Base-by-base conservation (phyloP, 1,284 basidiomycete genomes). In the Vanrija sp. region DNA sequence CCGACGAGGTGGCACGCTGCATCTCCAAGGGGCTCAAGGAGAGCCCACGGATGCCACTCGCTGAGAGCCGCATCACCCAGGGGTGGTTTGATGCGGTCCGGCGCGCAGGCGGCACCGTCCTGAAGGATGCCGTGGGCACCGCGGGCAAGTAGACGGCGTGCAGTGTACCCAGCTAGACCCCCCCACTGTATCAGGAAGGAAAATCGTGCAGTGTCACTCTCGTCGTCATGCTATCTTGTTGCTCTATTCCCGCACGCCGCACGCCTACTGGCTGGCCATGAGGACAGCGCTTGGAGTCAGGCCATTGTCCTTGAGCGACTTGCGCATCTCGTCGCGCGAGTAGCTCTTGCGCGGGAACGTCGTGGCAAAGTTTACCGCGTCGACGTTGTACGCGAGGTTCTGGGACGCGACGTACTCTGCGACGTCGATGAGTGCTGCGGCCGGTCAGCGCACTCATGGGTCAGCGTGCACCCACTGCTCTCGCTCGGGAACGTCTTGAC, bases 371-470 rank as follows among this genome's bases (percentile, higher is more conserved):
- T 80, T 82, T 38, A 93, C 84, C 0, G 85, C 86, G 45, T 91
- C 86, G 7, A 86, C 87, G 60, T 86, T 83, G 40, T 89, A 83
- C 3, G 77, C 71, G 26, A 87, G 73, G 40, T 82, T 82, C 75
- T 95, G 89, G 1, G 81, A 82, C 9, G 88, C 89, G 34, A 95
- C 76, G 72, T 81, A 93, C 73, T 92, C 89, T n/a, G 89, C 90
- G 0, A 94, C 89, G 63, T 88, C 86, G 6, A 83, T 80, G 46
- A 96, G 78, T 3, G 88, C 89, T 91, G 62, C 3, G 21, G 21
- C 2, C 38, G 18, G 26, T 9, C 6, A 16, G 19, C 38, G 12
- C 18, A 43, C 14, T 42, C 23, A 26, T 28, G 5, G 21, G 21
- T 5, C 6, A 6, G 7, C 1, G 2, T 9, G 18, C 12, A 82